These are phyloP conservation scores for Pseudocercospora cruenta DNA, from an alignment of 2,329 filamentous ascomycete species.

Conservation along the genomic window DNA sequence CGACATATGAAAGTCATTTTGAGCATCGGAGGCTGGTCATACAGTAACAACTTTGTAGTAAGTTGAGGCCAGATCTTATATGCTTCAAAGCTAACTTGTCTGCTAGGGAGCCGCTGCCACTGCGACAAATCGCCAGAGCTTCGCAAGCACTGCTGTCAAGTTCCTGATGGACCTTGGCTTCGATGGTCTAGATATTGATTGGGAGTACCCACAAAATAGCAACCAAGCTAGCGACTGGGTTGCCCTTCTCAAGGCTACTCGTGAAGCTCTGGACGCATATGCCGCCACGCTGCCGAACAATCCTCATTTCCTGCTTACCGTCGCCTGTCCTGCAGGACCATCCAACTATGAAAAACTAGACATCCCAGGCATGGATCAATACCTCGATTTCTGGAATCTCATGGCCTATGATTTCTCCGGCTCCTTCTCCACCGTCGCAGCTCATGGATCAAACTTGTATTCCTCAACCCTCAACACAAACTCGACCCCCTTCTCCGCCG, in stretches of 20 bases:
- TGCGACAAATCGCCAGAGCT: conserved; percentile 62
- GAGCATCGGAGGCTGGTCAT: conserved; percentile 82
- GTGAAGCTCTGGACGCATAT: conserved; percentile 46
- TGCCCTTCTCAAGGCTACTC: conserved; percentile 43
- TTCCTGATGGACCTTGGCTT: conserved; percentile 82
- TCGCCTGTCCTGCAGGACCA: conserved; percentile 50
- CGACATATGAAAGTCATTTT: conserved; percentile 78
- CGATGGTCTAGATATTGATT: conserved; percentile 53
- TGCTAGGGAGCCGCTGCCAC: conserved; percentile 62
- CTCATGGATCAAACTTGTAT: conserved; percentile 81
- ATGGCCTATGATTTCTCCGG: conserved; percentile 67
- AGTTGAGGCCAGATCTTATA: background rate
- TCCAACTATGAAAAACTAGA: conserved; percentile 49
- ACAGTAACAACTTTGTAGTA: conserved; percentile 73
- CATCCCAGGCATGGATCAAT: conserved; percentile 45
- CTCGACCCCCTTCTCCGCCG: conserved; percentile 77
- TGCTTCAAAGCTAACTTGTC: conserved; percentile 1
- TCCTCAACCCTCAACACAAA: conserved; percentile 59
- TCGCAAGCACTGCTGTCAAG: conserved; percentile 72
- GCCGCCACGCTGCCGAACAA: conserved; percentile 37
- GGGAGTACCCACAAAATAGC: conserved; percentile 50
- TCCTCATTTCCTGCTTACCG: conserved; percentile 49
- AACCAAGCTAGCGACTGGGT: conserved; percentile 46
- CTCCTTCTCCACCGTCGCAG: conserved; percentile 71
- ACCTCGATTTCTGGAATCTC: conserved; percentile 55